A percentile compares a stretch with the other conserved stretches of the same genome.
Conservation (phyloP, 306 rosid genomes). For the Cucurbita maxima region DNA sequence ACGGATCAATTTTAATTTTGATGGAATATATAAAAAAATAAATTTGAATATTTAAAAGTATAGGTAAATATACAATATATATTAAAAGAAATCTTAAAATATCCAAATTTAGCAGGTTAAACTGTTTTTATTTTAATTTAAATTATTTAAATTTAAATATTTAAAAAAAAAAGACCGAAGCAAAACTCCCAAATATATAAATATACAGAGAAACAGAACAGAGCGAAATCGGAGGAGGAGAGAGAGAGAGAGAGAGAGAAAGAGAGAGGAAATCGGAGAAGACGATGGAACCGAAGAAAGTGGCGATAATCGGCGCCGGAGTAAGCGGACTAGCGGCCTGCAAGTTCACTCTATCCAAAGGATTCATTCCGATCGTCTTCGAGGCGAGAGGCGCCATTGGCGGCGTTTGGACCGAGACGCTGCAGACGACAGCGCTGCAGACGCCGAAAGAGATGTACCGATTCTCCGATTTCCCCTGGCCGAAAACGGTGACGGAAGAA, state of each 20-base stretch:
- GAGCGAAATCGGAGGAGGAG: not conserved
- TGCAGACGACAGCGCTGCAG: slow-evolving; percentile 18
- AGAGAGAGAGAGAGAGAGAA: not conserved
- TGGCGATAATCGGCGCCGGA: slow-evolving; percentile 19
- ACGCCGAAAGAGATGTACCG: slow-evolving; percentile 9
- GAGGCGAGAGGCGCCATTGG: slow-evolving; percentile 9
- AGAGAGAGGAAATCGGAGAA: not conserved
- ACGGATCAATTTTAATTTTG: too few species aligned
- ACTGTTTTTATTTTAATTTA: too few species aligned
- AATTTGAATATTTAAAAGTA: too few species aligned
- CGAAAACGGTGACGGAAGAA: slow-evolving; percentile 2
- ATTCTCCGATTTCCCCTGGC: slow-evolving; percentile 21
- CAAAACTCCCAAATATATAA: too few species aligned
- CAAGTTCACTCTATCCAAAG: slow-evolving; percentile 12
- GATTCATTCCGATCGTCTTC: slow-evolving; percentile 8
- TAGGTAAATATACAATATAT: too few species aligned
- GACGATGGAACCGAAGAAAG: slow-evolving; percentile 4
- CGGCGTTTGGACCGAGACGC: slow-evolving; percentile 21
- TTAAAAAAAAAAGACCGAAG: too few species aligned
- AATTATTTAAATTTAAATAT: too few species aligned
- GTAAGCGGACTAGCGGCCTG: slow-evolving; percentile 17
- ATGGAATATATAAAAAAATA: too few species aligned
- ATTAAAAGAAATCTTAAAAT: too few species aligned
- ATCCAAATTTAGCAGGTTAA: too few species aligned
- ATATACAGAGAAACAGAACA: not conserved